A percentile compares a stretch with the other conserved stretches of the same genome.
Evolutionary conservation across 225 moss, liverwort and hornwort genomes (phyloP).

Genomic region (Polytrichum formosum): DNA sequence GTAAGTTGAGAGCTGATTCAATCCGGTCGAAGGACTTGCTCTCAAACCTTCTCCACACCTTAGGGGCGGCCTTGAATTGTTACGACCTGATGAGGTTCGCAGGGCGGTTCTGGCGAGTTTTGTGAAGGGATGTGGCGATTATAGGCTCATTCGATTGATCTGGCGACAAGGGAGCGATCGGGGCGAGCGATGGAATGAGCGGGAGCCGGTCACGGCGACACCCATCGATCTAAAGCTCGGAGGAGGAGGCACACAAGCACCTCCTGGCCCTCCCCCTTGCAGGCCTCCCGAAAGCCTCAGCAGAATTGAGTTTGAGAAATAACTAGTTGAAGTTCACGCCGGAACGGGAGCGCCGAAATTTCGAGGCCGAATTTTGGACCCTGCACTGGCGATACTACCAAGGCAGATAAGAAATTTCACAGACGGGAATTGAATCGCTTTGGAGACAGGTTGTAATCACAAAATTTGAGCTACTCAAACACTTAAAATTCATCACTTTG

Average conservation of each 20-base stretch:
- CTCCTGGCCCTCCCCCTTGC: background rate
- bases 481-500: no score
- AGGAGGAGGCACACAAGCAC: background rate
- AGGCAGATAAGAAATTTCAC: no score
- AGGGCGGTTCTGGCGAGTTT: constrained; percentile 6
- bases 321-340: no score
- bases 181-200: background rate
- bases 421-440: no score
- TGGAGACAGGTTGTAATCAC: no score
- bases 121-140: constrained; percentile 12
- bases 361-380: no score
- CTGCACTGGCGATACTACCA: no score
- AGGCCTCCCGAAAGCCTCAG: no score
- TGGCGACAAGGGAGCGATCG: background rate
- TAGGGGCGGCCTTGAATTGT: background rate
- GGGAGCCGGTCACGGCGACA: constrained; percentile 7
- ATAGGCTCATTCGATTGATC: constrained; percentile 15
- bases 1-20: constrained; percentile 4
- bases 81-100: background rate
- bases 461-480: no score
- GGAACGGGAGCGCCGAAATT: no score
- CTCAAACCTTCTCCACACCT: background rate
- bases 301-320: no score
- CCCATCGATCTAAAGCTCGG: background rate
- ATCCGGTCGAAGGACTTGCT: background rate